Percentiles rank a stretch among this genome's conserved stretches.
phyloP scores from a whole-genome alignment of 148 eudicot species.

The Rhododendron molle region DNA sequence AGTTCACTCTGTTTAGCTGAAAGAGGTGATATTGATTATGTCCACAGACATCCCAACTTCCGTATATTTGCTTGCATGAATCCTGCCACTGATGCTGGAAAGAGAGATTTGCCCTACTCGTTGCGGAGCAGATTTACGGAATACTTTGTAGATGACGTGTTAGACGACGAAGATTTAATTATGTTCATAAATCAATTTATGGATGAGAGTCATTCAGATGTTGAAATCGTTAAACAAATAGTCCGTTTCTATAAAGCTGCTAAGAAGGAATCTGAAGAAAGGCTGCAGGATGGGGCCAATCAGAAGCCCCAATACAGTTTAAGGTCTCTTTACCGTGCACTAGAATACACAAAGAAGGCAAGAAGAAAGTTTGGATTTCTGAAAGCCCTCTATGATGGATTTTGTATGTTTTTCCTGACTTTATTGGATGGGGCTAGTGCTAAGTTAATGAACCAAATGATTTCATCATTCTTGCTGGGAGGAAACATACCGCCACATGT shows the following conservation, averaged over 20 bases:
- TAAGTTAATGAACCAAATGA: constrained; percentile 51
- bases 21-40: constrained; percentile 74
- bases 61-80: constrained; percentile 99
- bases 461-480: constrained; percentile 45
- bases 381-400: constrained; percentile 83
- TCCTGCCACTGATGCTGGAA: constrained; percentile 99
- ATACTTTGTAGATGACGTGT: constrained; percentile 81
- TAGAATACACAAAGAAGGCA: constrained; percentile 71
- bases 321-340: constrained; percentile 89
- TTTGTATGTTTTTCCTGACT: constrained; percentile 86
- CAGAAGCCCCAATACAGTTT: constrained; percentile 98
- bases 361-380: constrained; percentile 40
- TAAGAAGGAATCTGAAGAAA: constrained; percentile 78
- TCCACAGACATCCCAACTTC: constrained; percentile 65
- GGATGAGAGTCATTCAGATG: constrained; percentile 38
- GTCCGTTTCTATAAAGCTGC: constrained; percentile 79
- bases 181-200: constrained; percentile 60
- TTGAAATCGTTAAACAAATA: constrained; percentile 43
- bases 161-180: constrained; percentile 72
- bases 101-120: constrained; percentile 81
- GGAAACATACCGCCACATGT: constrained; percentile 42
- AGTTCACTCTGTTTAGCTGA: constrained; percentile 95
- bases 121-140: constrained; percentile 86
- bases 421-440: constrained; percentile 71
- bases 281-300: constrained; percentile 94